These are phyloP conservation scores for Beauveria rudraprayagi DNA, from an alignment of 2,329 filamentous ascomycete genomes.

Conservation along the genomic window DNA sequence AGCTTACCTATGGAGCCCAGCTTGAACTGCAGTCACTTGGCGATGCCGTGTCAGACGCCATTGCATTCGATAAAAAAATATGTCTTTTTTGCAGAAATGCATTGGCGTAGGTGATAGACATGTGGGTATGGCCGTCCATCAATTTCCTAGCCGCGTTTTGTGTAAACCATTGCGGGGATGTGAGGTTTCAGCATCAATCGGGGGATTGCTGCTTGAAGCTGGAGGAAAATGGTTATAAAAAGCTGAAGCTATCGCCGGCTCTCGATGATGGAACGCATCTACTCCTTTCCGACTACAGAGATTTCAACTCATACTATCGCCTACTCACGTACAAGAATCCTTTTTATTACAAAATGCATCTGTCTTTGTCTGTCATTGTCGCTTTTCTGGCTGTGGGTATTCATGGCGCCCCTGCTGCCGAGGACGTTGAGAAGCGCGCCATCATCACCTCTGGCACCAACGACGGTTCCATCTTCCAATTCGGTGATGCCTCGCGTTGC, in stretches of 20 bases:
- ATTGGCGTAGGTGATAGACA: neutral
- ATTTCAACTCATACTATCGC: neutral
- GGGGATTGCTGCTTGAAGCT: neutral
- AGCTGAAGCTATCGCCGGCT: neutral
- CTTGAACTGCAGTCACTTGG: neutral
- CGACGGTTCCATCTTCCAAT: constrained; percentile 12
- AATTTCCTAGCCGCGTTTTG: neutral
- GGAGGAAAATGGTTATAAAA: neutral
- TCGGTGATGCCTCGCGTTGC: constrained; percentile 6
- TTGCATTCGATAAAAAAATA: neutral
- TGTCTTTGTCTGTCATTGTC: neutral
- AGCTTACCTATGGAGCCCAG: neutral
- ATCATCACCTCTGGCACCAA: constrained; percentile 7
- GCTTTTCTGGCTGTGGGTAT: neutral
- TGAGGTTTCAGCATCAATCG: neutral
- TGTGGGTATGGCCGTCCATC: neutral
- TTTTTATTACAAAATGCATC: neutral
- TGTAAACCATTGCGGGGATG: neutral
- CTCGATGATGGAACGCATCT: neutral
- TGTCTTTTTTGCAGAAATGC: neutral
- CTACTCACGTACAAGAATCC: too few relatives aligned
- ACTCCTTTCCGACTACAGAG: neutral
- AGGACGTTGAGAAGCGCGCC: neutral
- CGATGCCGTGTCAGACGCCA: neutral
- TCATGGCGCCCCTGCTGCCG: neutral